These are phyloP conservation scores for Leccinum arenicola DNA, from an alignment of 768 basidiomycete species.

Conservation along the genomic window DNA sequence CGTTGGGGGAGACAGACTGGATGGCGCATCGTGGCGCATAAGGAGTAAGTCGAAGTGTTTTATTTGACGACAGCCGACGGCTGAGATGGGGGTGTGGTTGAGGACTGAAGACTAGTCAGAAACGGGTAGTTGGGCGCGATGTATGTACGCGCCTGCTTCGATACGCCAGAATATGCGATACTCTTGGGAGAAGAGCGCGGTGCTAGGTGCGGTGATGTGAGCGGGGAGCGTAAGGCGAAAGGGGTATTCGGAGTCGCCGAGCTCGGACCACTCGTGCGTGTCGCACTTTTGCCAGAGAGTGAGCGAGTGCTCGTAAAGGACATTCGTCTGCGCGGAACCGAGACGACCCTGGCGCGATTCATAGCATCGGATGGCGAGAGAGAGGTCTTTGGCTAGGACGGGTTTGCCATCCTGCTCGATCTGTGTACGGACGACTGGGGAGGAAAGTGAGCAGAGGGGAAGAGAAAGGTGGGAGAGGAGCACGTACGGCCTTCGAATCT, in stretches of 20 bases:
- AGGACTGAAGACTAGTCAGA: constrained; percentile 48
- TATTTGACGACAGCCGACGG: constrained; percentile 64
- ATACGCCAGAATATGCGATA: constrained; percentile 82
- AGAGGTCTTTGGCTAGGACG: constrained; percentile 62
- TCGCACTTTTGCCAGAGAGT: constrained; percentile 68
- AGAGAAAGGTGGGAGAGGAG: constrained; percentile 1
- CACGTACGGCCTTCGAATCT: constrained; percentile 71
- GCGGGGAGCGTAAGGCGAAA: constrained; percentile 71
- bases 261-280: constrained; percentile 51
- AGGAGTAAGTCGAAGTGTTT: constrained; percentile 72
- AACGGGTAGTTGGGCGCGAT: constrained; percentile 5
- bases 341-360: constrained; percentile 69
- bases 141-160: constrained; percentile 64
- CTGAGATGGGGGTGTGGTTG: constrained; percentile 59
- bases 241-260: constrained; percentile 65
- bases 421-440: constrained; percentile 63
- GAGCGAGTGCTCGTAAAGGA: constrained; percentile 66
- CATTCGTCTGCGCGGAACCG: constrained; percentile 53
- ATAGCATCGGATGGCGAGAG: constrained; percentile 80
- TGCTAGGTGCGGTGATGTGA: constrained; percentile 61
- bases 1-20: constrained; percentile 35
- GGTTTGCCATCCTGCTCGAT: constrained; percentile 69
- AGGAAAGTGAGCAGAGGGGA: background rate
- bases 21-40: constrained; percentile 64
- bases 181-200: constrained; percentile 64